Percentiles rank a stretch among this genome's conserved stretches.
Evolutionary conservation across 495 filamentous ascomycete genomes (phyloP).

Genomic region (Hypoxylon fuscum): DNA sequence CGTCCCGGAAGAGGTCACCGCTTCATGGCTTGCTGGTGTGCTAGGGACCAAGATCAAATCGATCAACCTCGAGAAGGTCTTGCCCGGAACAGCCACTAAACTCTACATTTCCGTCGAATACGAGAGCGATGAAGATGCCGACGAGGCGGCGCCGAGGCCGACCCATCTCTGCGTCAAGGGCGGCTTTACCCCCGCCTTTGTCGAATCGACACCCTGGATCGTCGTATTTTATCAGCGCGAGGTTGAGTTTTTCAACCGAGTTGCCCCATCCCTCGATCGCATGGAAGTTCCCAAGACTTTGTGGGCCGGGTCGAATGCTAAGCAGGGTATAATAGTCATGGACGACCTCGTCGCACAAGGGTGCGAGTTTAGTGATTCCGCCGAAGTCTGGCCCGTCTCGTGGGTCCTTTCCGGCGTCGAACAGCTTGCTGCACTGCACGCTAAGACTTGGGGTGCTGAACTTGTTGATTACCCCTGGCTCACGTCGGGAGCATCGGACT

Average conservation of each 20-base stretch:
- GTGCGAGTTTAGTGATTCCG: slow-evolving; percentile 26
- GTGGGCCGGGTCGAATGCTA: slow-evolving; percentile 35
- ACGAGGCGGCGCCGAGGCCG: slow-evolving; percentile 1
- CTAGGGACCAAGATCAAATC: slow-evolving; percentile 39
- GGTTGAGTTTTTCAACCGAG: slow-evolving; percentile 40
- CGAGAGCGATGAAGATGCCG: slow-evolving; percentile 11
- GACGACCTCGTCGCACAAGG: slow-evolving; percentile 36
- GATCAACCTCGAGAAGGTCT: slow-evolving; percentile 18
- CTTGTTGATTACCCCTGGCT: slow-evolving; percentile 36
- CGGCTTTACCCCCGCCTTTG: slow-evolving; percentile 39
- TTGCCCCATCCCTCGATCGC: slow-evolving; percentile 36
- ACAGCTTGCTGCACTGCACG: slow-evolving; percentile 43
- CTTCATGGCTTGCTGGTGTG: slow-evolving; percentile 36
- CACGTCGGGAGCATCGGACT: slow-evolving; percentile 31
- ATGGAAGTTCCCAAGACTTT: slow-evolving; percentile 40
- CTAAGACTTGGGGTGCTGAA: slow-evolving; percentile 41
- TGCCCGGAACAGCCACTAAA: slow-evolving; percentile 39
- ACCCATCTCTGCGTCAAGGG: slow-evolving; percentile 45
- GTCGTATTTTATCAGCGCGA: slow-evolving; percentile 40
- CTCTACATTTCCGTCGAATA: slow-evolving; percentile 40
- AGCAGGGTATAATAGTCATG: slow-evolving; percentile 44
- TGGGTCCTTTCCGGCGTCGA: slow-evolving; percentile 37
- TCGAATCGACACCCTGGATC: slow-evolving; percentile 25
- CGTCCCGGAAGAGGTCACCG: slow-evolving; percentile 36
- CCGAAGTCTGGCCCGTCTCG: slow-evolving; percentile 33